Evolutionary conservation across 1,284 basidiomycete species (phyloP).

Genomic region (Pyrrhoderma lamaoense): DNA sequence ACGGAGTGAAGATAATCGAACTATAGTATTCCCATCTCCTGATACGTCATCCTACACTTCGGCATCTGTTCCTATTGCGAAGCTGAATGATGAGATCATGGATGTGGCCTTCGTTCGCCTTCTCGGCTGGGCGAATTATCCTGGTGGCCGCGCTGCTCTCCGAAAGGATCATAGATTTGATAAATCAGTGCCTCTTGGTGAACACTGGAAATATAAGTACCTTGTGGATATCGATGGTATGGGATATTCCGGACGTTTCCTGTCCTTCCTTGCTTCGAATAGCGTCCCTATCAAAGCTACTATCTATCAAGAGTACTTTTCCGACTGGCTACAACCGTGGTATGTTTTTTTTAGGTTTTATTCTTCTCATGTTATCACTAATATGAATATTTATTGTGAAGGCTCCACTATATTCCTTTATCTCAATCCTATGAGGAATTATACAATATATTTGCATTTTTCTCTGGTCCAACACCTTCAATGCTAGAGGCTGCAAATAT

Average conservation of each 20-base stretch:
- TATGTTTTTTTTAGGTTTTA: constrained; percentile 30
- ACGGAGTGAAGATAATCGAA: constrained; percentile 46
- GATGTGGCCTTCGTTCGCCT: constrained; percentile 84
- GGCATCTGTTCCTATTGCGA: constrained; percentile 50
- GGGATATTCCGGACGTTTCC: constrained; percentile 88
- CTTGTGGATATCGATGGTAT: constrained; percentile 89
- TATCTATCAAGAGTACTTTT: constrained; percentile 86
- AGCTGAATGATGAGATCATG: constrained; percentile 78
- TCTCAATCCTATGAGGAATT: constrained; percentile 83
- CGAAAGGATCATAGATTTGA: constrained; percentile 66
- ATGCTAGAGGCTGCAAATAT: constrained; percentile 52
- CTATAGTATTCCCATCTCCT: constrained; percentile 73
- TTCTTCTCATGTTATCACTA: neutral
- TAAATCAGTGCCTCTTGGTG: constrained; percentile 71
- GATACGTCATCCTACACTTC: constrained; percentile 52
- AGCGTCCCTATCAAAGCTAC: constrained; percentile 86
- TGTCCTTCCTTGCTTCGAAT: constrained; percentile 81
- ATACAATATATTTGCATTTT: constrained; percentile 88
- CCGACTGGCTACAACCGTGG: constrained; percentile 81
- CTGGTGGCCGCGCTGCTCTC: constrained; percentile 74
- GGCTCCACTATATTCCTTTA: constrained; percentile 91
- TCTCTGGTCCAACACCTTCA: constrained; percentile 69
- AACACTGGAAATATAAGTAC: constrained; percentile 91
- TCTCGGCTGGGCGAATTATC: constrained; percentile 61
- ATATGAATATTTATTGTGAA: constrained; percentile 26